phyloP scores from a whole-genome alignment of 2,329 filamentous ascomycete genomes.

The Pyrenophora graminea region DNA sequence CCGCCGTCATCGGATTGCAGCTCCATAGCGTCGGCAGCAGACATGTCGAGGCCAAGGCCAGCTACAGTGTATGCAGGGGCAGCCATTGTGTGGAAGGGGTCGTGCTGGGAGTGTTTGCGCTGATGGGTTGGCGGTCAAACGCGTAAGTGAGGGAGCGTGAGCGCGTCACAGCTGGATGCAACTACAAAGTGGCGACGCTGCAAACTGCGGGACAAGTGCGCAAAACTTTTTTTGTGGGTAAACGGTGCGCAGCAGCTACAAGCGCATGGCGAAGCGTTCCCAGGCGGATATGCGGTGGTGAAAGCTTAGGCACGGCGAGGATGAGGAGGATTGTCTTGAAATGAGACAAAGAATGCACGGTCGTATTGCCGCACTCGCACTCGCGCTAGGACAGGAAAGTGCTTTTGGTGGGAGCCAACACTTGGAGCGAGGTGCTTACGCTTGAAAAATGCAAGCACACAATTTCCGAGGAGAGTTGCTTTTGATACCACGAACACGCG shows the following conservation, averaged over 20 bases:
- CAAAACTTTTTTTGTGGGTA: background rate
- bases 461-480: background rate
- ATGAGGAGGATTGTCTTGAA: conserved; percentile 11
- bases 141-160: conserved; percentile 14
- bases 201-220: conserved; percentile 1
- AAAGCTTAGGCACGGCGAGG: conserved; percentile 1
- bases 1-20: conserved; percentile 54
- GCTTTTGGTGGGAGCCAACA: conserved; percentile 11
- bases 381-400: conserved; percentile 17
- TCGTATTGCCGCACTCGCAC: background rate
- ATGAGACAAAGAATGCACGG: conserved; percentile 20
- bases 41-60: conserved; percentile 36
- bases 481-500: background rate
- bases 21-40: conserved; percentile 57
- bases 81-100: conserved; percentile 23
- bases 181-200: conserved; percentile 15
- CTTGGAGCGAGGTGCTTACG: background rate
- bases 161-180: conserved; percentile 25
- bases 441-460: background rate
- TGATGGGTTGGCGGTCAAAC: background rate
- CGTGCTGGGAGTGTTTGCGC: conserved; percentile 3
- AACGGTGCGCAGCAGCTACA: conserved; percentile 4
- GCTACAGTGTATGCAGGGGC: conserved; percentile 26
- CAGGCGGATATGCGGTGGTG: background rate
- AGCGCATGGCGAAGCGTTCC: conserved; percentile 12